Conservation (phyloP, 805 yeast species). For the Peterozyma toletana region DNA sequence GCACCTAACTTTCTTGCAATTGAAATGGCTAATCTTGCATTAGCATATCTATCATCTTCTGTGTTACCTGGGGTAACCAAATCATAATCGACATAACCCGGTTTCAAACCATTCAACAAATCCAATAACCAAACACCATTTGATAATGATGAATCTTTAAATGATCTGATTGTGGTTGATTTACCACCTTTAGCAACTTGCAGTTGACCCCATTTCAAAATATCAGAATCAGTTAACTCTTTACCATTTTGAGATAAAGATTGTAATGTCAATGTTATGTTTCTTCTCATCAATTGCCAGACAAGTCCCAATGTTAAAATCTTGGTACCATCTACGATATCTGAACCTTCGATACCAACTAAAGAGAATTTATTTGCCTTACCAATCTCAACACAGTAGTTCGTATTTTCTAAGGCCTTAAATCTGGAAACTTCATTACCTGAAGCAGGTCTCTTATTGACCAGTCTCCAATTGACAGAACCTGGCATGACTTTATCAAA, state of each 20-base stretch:
- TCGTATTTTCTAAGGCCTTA: constrained; percentile 95
- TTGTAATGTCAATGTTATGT: constrained; percentile 78
- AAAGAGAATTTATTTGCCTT: constrained; percentile 86
- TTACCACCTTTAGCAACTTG: constrained; percentile 85
- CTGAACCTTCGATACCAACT: constrained; percentile 98
- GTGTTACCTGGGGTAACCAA: constrained; percentile 74
- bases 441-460: constrained; percentile 75
- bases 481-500: constrained; percentile 96
- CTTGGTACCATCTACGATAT: constrained; percentile 89
- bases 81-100: constrained; percentile 96
- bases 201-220: constrained; percentile 88
- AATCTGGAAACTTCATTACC: constrained; percentile 80
- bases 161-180: constrained; percentile 63
- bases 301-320: constrained; percentile 86
- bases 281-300: constrained; percentile 98
- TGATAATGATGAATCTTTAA: constrained; percentile 73
- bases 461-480: constrained; percentile 66
- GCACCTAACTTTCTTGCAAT: constrained; percentile 98
- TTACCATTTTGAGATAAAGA: constrained; percentile 65
- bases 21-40: constrained; percentile 94
- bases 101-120: constrained; percentile 86
- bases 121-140: constrained; percentile 81
- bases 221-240: constrained; percentile 77
- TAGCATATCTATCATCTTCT: constrained; percentile 85
- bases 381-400: constrained; percentile 96